Evolutionary conservation across 805 yeast species (phyloP), one percentile per base, ranked within the genome.

Genomic region (Yamadazyma laniorum): DNA sequence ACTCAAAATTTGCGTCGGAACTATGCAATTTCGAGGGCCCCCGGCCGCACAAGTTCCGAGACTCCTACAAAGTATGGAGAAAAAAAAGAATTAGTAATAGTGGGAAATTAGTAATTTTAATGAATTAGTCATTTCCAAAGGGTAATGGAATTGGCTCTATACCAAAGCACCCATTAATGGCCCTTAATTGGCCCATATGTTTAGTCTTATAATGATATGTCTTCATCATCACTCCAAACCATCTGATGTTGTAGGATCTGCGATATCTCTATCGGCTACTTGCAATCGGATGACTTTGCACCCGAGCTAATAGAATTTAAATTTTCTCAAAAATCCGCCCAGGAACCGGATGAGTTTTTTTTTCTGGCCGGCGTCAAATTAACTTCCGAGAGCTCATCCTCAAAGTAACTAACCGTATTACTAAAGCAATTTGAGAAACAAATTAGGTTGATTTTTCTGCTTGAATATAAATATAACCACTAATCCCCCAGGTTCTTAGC

Each of bases 401-500:
- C n/a, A n/a, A n/a, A n/a, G n/a, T n/a, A n/a, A n/a, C n/a, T n/a
- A 21, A 21, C 6, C 9, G 23, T 21, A 21, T 21, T 21, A 21
- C 23, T 21, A 21, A 21, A 21, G 23, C 23, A 21, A 21, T 21
- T 21, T 9, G n/a, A n/a, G n/a, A n/a, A n/a, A n/a, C n/a, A n/a
- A n/a, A n/a, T n/a, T n/a, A n/a, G n/a, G n/a, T n/a, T n/a, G n/a
- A n/a, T n/a, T n/a, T 21, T 21, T 21, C 23, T 21, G 23, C 23
- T 9, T 14, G 12, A 33, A 29, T 39, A 33, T 39, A 39, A 39
- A 34, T 39, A 39, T 23, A 39, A 18, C 40, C 23, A 23, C 19
- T 11, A 29, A 23, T 23, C 34, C 38, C 41, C 25, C 16, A 15
- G 18, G n/a, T n/a, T 16, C 14, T 25, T n/a, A n/a, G n/a, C n/a